Percentiles rank a stretch among this genome's conserved stretches.
Evolutionary conservation across 2,329 filamentous ascomycete species (phyloP).

Genomic region (Lecanicillium sp.): DNA sequence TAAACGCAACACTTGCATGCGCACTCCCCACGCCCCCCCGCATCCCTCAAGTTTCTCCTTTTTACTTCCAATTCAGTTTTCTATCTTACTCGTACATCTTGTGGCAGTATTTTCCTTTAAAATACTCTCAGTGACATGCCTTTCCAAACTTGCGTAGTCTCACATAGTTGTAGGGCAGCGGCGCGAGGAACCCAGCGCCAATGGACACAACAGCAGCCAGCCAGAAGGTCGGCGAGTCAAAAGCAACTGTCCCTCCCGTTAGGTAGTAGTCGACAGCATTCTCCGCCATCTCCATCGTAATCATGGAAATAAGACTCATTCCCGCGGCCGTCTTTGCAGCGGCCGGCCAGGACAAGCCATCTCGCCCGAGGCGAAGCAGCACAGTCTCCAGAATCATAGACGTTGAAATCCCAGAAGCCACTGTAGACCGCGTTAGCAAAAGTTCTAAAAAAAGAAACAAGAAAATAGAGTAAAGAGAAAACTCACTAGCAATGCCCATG

Average conservation of each 20-base stretch:
- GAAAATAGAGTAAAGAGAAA: neutral
- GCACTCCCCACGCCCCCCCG: no score
- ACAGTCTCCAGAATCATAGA: conserved; percentile 46
- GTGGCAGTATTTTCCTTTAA: no score
- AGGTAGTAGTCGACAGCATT: conserved; percentile 48
- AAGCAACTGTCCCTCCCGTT: conserved; percentile 40
- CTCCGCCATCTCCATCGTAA: conserved; percentile 49
- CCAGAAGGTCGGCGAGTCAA: conserved; percentile 44
- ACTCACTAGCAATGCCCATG: conserved; percentile 44
- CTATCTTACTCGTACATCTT: no score
- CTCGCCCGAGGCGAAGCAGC: conserved; percentile 39
- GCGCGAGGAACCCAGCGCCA: conserved; percentile 36
- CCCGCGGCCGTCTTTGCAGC: conserved; percentile 46
- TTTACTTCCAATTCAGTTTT: no score
- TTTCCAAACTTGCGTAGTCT: conserved; percentile 41
- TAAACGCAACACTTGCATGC: no score
- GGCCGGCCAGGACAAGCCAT: conserved; percentile 35
- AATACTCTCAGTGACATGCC: conserved; percentile 38
- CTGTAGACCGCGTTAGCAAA: conserved; percentile 19
- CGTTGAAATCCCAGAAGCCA: conserved; percentile 42
- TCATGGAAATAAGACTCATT: conserved; percentile 53
- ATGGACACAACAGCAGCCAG: conserved; percentile 36
- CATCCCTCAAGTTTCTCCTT: no score
- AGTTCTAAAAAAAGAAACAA: no score
- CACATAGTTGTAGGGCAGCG: conserved; percentile 46